phyloP scores from a whole-genome alignment of 371 early-diverging fungal genomes.

The Sporodiniella umbellata region DNA sequence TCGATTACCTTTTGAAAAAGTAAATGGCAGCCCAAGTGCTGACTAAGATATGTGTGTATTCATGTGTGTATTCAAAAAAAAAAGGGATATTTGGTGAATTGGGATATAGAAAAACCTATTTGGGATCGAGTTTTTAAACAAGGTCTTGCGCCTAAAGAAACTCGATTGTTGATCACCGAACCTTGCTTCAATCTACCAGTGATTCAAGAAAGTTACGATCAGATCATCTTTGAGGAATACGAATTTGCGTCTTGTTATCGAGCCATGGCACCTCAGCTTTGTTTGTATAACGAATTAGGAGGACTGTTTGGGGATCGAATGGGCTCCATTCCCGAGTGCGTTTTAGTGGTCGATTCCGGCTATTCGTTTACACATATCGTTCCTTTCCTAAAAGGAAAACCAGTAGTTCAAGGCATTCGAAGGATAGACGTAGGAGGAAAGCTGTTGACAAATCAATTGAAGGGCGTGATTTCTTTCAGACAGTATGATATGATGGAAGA shows the following conservation, averaged over 20 bases:
- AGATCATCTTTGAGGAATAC: conserved; percentile 85
- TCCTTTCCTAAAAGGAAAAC: conserved; percentile 62
- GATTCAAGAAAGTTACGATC: conserved; percentile 72
- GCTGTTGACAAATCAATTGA: conserved; percentile 82
- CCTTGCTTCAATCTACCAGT: conserved; percentile 77
- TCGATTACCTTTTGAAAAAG: conserved; percentile 78
- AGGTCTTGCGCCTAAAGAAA: conserved; percentile 62
- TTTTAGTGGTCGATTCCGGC: conserved; percentile 78
- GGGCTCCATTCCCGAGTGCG: conserved; percentile 56
- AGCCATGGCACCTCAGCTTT: conserved; percentile 48
- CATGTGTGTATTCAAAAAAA: background rate
- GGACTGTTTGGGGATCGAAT: conserved; percentile 42
- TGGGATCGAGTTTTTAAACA: conserved; percentile 77
- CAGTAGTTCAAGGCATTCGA: conserved; percentile 50
- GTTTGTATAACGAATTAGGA: conserved; percentile 52
- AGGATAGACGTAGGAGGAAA: conserved; percentile 86
- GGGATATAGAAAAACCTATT: conserved; percentile 74
- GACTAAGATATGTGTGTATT: too few species aligned
- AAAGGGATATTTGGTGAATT: conserved; percentile 72
- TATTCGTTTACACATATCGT: conserved; percentile 81
- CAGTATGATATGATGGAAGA: conserved; percentile 94
- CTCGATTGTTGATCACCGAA: conserved; percentile 71
- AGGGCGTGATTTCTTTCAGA: conserved; percentile 82
- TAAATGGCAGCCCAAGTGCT: conserved; percentile 11
- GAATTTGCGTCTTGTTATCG: conserved; percentile 66